Base-by-base conservation (phyloP, 345 rosid genomes). In the Gossypium anomalum region DNA sequence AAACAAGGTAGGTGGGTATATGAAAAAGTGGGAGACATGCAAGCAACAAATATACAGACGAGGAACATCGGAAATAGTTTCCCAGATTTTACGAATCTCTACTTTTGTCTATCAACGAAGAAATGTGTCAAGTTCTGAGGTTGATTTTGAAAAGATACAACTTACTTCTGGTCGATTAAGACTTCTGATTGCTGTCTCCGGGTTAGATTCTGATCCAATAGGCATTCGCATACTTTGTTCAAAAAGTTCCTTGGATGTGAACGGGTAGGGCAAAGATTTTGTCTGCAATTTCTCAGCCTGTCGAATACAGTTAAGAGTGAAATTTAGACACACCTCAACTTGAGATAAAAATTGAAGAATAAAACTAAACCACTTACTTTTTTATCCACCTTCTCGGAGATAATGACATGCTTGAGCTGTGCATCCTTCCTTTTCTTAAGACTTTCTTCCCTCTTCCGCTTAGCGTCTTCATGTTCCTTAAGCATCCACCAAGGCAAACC, bases 171-270 rank as follows among this genome's bases (percentile, higher is more conserved):
- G 98, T 3, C 90, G 90, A 80, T 76, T 91, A 68, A 93, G 88
- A 64, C 87, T 92, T 83, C 87, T 88, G 48, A 88, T 57, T 58
- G 86, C 73, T 23, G 92, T 89, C 7, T 88, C 89, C 5, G 98
- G 99, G 79, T 95, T 90, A 75, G 81, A 93, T 75, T 95, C 99
- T 2, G 98, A 97, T 38, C 99, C 99, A 38, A 93, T 76, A 15
- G 98, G 99, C 87, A 89, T 85, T n/a, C 98, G 96, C 75, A 89
- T 89, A 81, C 94, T 91, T 74, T 81, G 92, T 59, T 95, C 97
- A 47, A 88, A 95, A 48, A 85, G 83, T 67, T 93, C 99, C 78
- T 88, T 83, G 0, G 94, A 93, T 62, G 92, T 87, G 82, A 84
- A 89, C 15, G 99, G 98, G 76, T 81, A 93, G 23, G 99, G 99